Percentiles rank a stretch among this genome's conserved stretches.
Conservation (phyloP, 768 basidiomycete species). For the Pisolithus orientalis region DNA sequence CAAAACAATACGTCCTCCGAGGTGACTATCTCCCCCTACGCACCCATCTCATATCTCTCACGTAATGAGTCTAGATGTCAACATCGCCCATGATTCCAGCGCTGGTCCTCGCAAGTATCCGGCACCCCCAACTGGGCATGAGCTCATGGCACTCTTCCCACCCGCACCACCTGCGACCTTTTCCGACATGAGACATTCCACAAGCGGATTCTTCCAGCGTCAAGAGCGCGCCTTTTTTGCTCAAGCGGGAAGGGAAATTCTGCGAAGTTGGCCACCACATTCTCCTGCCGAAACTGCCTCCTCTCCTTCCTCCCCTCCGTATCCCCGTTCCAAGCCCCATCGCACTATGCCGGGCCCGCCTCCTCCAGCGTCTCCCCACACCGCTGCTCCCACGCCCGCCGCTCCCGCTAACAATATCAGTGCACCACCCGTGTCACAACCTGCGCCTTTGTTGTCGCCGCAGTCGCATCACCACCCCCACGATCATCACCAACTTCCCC, state of each 20-base stretch:
- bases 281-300: slow-evolving; percentile 19
- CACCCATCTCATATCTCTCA: slow-evolving; percentile 1
- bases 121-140: slow-evolving; percentile 73
- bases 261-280: slow-evolving; percentile 49
- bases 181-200: slow-evolving; percentile 53
- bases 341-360: neutral
- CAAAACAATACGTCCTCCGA: slow-evolving; percentile 29
- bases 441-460: neutral
- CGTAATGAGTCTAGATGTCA: slow-evolving; percentile 44
- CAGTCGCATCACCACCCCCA: neutral
- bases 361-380: no score
- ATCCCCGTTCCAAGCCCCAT: neutral
- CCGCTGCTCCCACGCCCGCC: neutral
- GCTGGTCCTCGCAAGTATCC: slow-evolving; percentile 55
- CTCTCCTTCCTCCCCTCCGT: slow-evolving; percentile 25
- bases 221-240: slow-evolving; percentile 82
- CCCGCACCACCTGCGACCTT: slow-evolving; percentile 55
- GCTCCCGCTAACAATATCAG: neutral
- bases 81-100: slow-evolving; percentile 49
- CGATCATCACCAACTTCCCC: slow-evolving; percentile 21
- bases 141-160: slow-evolving; percentile 82
- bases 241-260: slow-evolving; percentile 70
- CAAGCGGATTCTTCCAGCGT: slow-evolving; percentile 64
- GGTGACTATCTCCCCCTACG: slow-evolving; percentile 30
- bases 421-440: neutral